Percentiles rank a stretch among this genome's conserved stretches.
Evolutionary conservation across 352 stramenopile genomes (phyloP).

Genomic region (Globisporangium paddicum): DNA sequence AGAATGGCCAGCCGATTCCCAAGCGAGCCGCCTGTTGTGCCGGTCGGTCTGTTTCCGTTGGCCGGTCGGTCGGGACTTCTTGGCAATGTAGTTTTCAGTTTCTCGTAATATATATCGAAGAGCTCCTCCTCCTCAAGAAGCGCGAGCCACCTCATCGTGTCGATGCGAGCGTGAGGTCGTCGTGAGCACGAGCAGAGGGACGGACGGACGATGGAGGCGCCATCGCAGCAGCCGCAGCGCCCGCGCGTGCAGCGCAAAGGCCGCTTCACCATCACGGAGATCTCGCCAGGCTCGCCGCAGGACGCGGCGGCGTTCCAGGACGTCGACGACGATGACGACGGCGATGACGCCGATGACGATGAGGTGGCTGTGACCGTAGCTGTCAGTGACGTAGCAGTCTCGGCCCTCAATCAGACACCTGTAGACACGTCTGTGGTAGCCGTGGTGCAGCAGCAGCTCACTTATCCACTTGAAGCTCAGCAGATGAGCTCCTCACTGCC

Average conservation of each 20-base stretch:
- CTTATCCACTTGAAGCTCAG: neutral
- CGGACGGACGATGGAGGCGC: slow-evolving; percentile 26
- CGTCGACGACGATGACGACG: neutral
- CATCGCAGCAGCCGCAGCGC: slow-evolving; percentile 18
- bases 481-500: neutral
- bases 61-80: too few species aligned
- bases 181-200: neutral
- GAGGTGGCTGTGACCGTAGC: neutral
- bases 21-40: too few species aligned
- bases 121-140: neutral
- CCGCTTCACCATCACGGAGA: slow-evolving; percentile 82
- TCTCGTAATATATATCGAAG: too few species aligned
- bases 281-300: slow-evolving; percentile 48
- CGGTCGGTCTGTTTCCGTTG: too few species aligned
- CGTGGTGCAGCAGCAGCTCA: neutral
- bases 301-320: slow-evolving; percentile 26
- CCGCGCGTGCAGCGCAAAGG: slow-evolving; percentile 67
- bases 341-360: neutral
- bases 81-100: too few species aligned
- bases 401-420: neutral
- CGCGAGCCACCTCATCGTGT: neutral
- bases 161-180: slow-evolving; percentile 1
- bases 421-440: neutral
- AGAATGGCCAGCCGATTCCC: too few species aligned
- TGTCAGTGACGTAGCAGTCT: neutral